A percentile compares a stretch with the other conserved stretches of the same genome.
phyloP scores from a whole-genome alignment of 1,139 yeast genomes.

The Candida sp. region DNA sequence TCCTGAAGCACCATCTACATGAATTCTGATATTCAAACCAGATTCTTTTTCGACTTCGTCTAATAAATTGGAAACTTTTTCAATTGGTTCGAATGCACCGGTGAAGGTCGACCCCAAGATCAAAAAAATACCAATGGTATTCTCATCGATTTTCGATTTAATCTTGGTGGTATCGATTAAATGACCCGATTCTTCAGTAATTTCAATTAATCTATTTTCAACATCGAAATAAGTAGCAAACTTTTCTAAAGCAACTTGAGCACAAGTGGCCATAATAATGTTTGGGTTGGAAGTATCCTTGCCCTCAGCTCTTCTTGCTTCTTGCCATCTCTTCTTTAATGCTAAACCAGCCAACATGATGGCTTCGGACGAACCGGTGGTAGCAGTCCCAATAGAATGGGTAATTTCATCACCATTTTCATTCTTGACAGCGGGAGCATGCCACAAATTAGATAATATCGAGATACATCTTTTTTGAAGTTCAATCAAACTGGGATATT shows the following conservation, averaged over 20 bases:
- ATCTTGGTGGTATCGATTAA: constrained; percentile 60
- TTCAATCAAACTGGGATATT: constrained; percentile 83
- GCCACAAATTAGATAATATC: constrained; percentile 78
- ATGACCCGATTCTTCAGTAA: constrained; percentile 56
- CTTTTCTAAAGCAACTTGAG: constrained; percentile 92
- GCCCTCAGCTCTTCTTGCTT: constrained; percentile 55
- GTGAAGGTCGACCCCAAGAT: constrained; percentile 92
- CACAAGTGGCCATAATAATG: constrained; percentile 91
- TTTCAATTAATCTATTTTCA: constrained; percentile 74
- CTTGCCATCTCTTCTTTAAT: constrained; percentile 87
- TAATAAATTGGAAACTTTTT: constrained; percentile 52
- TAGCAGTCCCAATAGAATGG: constrained; percentile 78
- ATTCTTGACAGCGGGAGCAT: constrained; percentile 50
- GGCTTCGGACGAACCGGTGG: constrained; percentile 94
- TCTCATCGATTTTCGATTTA: constrained; percentile 72
- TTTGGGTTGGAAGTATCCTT: constrained; percentile 67
- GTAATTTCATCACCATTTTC: constrained; percentile 23
- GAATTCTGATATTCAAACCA: constrained; percentile 73
- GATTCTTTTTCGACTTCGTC: constrained; percentile 68
- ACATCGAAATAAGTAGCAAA: constrained; percentile 94
- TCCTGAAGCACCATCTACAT: constrained; percentile 94
- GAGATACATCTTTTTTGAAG: constrained; percentile 80
- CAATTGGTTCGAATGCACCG: constrained; percentile 85
- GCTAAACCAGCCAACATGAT: constrained; percentile 93
- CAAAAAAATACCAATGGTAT: constrained; percentile 89